Conservation (phyloP, 805 yeast species). For the Lachancea kluyveri region DNA sequence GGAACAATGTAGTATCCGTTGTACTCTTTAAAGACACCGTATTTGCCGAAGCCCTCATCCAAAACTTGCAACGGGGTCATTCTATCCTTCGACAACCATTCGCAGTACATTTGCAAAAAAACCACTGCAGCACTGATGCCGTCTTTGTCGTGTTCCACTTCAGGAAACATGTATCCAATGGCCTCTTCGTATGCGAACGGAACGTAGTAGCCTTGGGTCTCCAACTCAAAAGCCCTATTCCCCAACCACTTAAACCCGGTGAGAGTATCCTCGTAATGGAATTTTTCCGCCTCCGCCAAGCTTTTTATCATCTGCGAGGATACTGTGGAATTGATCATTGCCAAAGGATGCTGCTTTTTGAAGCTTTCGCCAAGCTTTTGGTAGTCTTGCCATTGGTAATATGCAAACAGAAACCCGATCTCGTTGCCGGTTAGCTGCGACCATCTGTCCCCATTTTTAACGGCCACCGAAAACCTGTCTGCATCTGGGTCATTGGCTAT, state of each 20-base stretch:
- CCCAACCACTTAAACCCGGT: constrained; percentile 99
- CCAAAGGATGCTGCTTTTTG: constrained; percentile 36
- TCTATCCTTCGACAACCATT: constrained; percentile 39
- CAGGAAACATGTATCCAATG: constrained; percentile 84
- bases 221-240: constrained; percentile 72
- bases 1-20: constrained; percentile 79
- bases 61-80: constrained; percentile 39
- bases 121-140: constrained; percentile 78
- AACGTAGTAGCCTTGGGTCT: constrained; percentile 54
- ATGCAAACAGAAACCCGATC: constrained; percentile 79
- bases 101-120: constrained; percentile 62
- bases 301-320: constrained; percentile 75
- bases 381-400: constrained; percentile 41
- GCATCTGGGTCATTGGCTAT: constrained; percentile 97
- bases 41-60: constrained; percentile 50
- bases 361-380: constrained; percentile 18
- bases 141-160: constrained; percentile 79
- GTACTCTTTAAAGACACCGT: constrained; percentile 78
- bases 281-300: constrained; percentile 59
- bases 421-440: constrained; percentile 86
- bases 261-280: constrained; percentile 69
- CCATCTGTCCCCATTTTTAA: constrained; percentile 50
- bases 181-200: constrained; percentile 96
- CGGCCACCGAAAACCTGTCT: constrained; percentile 82
- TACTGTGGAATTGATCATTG: constrained; percentile 79